Percentiles rank a stretch among this genome's conserved stretches.
Conservation (phyloP, 1,284 basidiomycete genomes). For the Cutaneotrichosporon daszewskae region DNA sequence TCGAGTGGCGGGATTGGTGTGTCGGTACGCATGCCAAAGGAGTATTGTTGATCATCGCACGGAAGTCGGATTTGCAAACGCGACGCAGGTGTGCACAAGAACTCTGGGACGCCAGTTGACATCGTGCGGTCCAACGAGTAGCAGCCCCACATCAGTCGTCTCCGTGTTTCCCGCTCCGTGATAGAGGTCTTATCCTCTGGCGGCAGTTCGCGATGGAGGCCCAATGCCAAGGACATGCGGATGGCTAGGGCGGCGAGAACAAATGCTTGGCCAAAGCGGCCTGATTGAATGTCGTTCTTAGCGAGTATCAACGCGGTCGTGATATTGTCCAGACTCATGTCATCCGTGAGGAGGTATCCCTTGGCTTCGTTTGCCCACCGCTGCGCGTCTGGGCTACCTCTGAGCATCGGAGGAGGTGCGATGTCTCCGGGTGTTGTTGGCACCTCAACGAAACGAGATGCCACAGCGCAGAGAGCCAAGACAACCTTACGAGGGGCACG, state of each 20-base stretch:
- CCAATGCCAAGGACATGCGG: constrained; percentile 15
- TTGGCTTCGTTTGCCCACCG: constrained; percentile 21
- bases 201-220: constrained; percentile 15
- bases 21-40: constrained; percentile 6
- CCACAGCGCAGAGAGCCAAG: constrained; percentile 18
- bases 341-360: constrained; percentile 11
- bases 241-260: constrained; percentile 14
- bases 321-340: constrained; percentile 17
- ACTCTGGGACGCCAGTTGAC: constrained; percentile 20
- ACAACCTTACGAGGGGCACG: constrained; percentile 12
- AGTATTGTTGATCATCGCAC: constrained; percentile 14
- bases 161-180: constrained; percentile 18
- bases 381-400: constrained; percentile 4
- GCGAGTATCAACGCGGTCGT: constrained; percentile 20
- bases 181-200: constrained; percentile 3
- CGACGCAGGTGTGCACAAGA: constrained; percentile 2
- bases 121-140: constrained; percentile 24
- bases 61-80: constrained; percentile 10
- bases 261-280: constrained; percentile 14
- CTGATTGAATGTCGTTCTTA: constrained; percentile 21
- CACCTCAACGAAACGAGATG: constrained; percentile 15
- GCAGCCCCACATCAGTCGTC: constrained; percentile 22
- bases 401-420: neutral
- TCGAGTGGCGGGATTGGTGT: constrained; percentile 11
- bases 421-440: neutral